Conservation (phyloP, 2,329 filamentous ascomycete species). For the Rhynchosporium agropyri region DNA sequence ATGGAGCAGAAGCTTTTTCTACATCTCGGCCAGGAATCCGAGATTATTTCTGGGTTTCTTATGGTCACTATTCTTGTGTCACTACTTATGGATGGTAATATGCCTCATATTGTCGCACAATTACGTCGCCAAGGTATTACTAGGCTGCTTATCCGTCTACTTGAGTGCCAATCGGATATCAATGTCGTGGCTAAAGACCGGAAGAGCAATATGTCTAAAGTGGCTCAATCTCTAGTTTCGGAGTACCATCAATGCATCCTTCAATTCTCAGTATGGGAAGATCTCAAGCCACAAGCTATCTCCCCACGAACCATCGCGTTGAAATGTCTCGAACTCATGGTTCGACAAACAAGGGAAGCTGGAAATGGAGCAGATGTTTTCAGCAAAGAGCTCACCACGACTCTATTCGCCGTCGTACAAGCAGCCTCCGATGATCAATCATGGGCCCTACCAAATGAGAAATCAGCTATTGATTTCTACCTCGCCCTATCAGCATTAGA, state of each 20-base stretch:
- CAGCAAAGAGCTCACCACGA: slow-evolving; percentile 51
- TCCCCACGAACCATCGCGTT: slow-evolving; percentile 67
- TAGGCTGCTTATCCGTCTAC: slow-evolving; percentile 56
- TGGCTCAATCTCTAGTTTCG: slow-evolving; percentile 58
- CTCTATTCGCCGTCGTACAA: slow-evolving; percentile 51
- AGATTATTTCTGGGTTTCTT: slow-evolving; percentile 64
- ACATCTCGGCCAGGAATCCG: slow-evolving; percentile 60
- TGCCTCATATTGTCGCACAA: slow-evolving; percentile 60
- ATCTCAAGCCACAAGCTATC: slow-evolving; percentile 51
- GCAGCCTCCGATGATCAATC: slow-evolving; percentile 31
- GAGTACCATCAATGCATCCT: slow-evolving; percentile 57
- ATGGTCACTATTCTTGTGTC: slow-evolving; percentile 65
- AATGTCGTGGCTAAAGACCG: slow-evolving; percentile 63
- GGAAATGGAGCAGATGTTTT: slow-evolving; percentile 55
- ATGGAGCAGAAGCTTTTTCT: slow-evolving; percentile 70
- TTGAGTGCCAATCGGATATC: slow-evolving; percentile 59
- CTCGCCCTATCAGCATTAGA: slow-evolving; percentile 56
- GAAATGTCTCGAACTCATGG: slow-evolving; percentile 62
- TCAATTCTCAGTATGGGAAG: slow-evolving; percentile 62
- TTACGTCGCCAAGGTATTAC: slow-evolving; percentile 58
- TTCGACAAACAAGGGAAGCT: slow-evolving; percentile 53
- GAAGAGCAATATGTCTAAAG: slow-evolving; percentile 69
- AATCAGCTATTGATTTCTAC: slow-evolving; percentile 44
- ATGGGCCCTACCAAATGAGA: slow-evolving; percentile 34
- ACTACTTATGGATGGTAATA: slow-evolving; percentile 62